Base-by-base conservation (phyloP, 805 yeast genomes). In the Peterozyma xylosa region DNA sequence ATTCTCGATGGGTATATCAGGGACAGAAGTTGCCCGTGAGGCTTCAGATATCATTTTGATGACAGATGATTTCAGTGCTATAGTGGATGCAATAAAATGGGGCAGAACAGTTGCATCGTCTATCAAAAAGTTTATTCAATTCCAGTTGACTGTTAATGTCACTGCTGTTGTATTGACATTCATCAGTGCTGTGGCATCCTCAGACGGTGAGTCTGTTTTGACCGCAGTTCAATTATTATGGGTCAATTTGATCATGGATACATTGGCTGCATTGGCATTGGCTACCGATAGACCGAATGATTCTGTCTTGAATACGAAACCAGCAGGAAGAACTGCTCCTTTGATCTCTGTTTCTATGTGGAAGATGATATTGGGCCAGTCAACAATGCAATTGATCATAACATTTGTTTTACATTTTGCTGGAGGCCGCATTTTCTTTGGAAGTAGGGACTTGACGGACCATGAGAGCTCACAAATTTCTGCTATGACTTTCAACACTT, bases 211-310 rank as follows among this genome's bases (percentile, higher is more conserved):
- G 35, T 86, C 97, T 5, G 99, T 93, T 9, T 71, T 93, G 55
- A 91, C 98, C 29, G 99, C 99, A 1, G 99, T 93, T 38, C 99
- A 93, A 67, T 76, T 93, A 52, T 71, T 93, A 50, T 93, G 99
- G 99, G 97, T 93, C 41, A 93, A 93, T 63, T 72, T 93, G 62
- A 93, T 93, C 55, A 93, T 93, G 99, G 99, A 93, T 63, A 93
- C 99, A 0, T 74, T 93, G 50, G 99, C 99, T 3, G 99, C 99
- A 3, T 72, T 93, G 54, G 99, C 99, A 0, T 73, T 93, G 54
- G 99, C 99, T 6, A 93, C 99, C 3, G 99, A 93, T 60, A 90
- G 91, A 54, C 99, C 99, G 0, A 90, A 88, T 54, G 86, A 82
- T 39, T 75, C 82, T 35, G 81, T 87, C 37, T 69, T 93, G 57